Evolutionary conservation across 2,329 filamentous ascomycete genomes (phyloP), one percentile per base, ranked within the genome.

Genomic region (Hansfordia pulvinata): DNA sequence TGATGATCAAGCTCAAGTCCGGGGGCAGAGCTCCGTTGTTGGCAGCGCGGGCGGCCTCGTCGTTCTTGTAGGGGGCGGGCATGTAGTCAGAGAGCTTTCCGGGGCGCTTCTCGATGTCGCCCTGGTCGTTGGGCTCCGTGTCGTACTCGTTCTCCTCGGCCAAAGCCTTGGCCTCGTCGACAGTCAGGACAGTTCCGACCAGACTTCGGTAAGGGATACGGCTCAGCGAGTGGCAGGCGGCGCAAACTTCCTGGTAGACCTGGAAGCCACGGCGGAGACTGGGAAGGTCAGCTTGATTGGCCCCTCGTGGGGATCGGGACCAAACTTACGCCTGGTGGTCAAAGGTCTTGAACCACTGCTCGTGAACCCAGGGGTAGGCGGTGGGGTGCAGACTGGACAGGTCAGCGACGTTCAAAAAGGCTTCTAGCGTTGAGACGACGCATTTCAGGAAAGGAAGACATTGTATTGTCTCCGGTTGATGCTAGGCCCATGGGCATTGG

Each of bases 111-210:
- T 93, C 83, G 53, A 96, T 94, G 44, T 94, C 84, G 44, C 90
- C 90, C 69, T 94, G 70, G 52, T 96, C 84, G 62, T 98, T 93
- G 53, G 90, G 90, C 67, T 98, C 90, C 49, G 75, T 82, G 52
- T 94, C 88, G 66, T 94, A 98, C 63, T 98, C 90, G 64, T 93
- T 83, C 69, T 93, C 86, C 61, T 98, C 90, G 44, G 90, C 90
- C 55, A 96, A 66, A 24, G 71, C 83, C 74, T 96, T 98, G 67
- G 84, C 90, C 69, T 98, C 90, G 49, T 96, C 86, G 52, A 93
- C 84, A 32, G 90, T 98, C 70, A 94, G 73, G 56, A 93, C 69
- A 40, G 73, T 73, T 54, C 90, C 90, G 49, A 98, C 90, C 36
- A 96, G 70, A 32, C 80, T 52, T 57, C 90, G 84, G 73, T 92